phyloP scores from a whole-genome alignment of 2,329 filamentous ascomycete species.

The Scedosporium apiospermum region DNA sequence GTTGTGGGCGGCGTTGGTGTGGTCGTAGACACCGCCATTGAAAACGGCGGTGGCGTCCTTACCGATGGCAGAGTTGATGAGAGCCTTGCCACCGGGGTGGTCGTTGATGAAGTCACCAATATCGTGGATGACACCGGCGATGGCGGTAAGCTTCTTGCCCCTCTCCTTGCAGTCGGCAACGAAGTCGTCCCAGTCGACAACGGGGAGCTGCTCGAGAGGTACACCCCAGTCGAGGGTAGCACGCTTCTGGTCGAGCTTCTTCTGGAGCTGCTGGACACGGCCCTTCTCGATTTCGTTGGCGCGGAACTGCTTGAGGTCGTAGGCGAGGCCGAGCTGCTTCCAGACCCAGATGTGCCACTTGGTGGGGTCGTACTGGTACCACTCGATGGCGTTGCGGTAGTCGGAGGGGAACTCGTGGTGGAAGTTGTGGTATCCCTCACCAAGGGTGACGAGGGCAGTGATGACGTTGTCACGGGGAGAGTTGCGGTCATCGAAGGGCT shows the following conservation, averaged over 20 bases:
- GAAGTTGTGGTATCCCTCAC: conserved; percentile 92
- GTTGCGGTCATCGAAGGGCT: conserved; percentile 90
- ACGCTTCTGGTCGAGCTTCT: conserved; percentile 87
- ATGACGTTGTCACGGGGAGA: conserved; percentile 81
- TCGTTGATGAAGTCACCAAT: conserved; percentile 78
- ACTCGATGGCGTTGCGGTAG: conserved; percentile 85
- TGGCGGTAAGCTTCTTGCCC: conserved; percentile 64
- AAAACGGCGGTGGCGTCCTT: conserved; percentile 87
- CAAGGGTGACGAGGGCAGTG: conserved; percentile 75
- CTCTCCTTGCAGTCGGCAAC: conserved; percentile 62
- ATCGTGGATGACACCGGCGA: conserved; percentile 82
- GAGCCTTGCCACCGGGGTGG: conserved; percentile 81
- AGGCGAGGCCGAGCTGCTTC: conserved; percentile 78
- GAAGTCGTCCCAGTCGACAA: conserved; percentile 81
- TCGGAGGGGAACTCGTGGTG: conserved; percentile 91
- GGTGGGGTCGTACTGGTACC: conserved; percentile 86
- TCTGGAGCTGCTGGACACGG: conserved; percentile 78
- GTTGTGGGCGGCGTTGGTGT: conserved; percentile 87
- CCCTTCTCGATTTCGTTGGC: conserved; percentile 90
- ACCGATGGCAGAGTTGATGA: conserved; percentile 73
- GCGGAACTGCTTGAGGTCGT: conserved; percentile 84
- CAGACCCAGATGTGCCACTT: conserved; percentile 82
- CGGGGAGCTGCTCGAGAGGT: conserved; percentile 75
- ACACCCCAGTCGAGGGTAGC: conserved; percentile 76
- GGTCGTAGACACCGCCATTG: conserved; percentile 84